These are phyloP conservation scores for Orbilia blumenaviensis DNA, from an alignment of 2,329 filamentous ascomycete genomes.

Conservation along the genomic window DNA sequence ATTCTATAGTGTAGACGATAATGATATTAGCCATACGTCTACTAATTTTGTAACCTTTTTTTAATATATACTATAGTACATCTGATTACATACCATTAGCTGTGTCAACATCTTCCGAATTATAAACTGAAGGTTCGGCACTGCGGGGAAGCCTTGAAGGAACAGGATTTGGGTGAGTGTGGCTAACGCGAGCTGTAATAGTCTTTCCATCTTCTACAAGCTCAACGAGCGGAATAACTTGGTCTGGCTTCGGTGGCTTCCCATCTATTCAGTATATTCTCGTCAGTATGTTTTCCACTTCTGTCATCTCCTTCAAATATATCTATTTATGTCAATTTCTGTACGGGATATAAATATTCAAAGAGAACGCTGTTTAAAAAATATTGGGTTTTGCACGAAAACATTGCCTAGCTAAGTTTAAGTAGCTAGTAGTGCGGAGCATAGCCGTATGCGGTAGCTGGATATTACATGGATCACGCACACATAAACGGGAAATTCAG, in stretches of 20 bases:
- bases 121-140: background rate
- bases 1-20: background rate
- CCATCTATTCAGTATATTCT: background rate
- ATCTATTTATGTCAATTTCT: no score
- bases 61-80: background rate
- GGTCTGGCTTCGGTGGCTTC: background rate
- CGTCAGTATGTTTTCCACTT: no score
- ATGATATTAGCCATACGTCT: background rate
- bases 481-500: background rate
- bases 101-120: background rate
- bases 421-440: no score
- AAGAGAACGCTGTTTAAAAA: no score
- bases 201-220: slow-evolving; percentile 10
- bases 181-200: slow-evolving; percentile 21
- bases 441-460: background rate
- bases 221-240: slow-evolving; percentile 21
- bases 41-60: no score
- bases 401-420: no score
- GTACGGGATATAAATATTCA: no score
- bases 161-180: slow-evolving; percentile 27
- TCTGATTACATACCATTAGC: background rate
- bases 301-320: no score
- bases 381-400: no score
- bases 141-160: background rate
- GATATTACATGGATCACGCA: background rate